phyloP scores from a whole-genome alignment of 1,139 yeast species.

The Suhomyces choctaworum region DNA sequence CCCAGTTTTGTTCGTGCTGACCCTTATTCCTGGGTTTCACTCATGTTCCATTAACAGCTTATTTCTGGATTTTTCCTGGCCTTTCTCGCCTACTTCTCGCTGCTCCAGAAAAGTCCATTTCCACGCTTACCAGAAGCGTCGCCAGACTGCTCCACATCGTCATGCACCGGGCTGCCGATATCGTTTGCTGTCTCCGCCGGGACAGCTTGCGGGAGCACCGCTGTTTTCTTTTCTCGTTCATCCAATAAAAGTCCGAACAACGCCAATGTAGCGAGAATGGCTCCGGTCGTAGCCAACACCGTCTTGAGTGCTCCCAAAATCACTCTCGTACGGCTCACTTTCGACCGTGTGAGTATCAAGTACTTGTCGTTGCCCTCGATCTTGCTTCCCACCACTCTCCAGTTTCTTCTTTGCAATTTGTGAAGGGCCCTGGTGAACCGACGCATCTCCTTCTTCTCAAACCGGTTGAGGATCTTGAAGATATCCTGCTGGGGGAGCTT shows the following conservation, averaged over 20 bases:
- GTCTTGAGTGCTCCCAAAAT: constrained; percentile 25
- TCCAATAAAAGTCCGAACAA: constrained; percentile 28
- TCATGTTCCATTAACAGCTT: too few relatives aligned
- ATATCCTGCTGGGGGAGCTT: constrained; percentile 43
- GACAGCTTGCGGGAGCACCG: too few relatives aligned
- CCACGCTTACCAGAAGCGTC: too few relatives aligned
- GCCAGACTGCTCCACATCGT: too few relatives aligned
- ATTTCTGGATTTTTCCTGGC: too few relatives aligned
- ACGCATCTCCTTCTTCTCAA: constrained; percentile 33
- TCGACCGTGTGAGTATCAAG: constrained; percentile 34
- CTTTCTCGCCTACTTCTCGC: too few relatives aligned
- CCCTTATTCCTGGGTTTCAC: too few relatives aligned
- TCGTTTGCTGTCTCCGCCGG: too few relatives aligned
- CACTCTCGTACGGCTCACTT: constrained; percentile 8
- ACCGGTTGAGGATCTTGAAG: constrained; percentile 43
- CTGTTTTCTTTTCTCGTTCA: constrained; percentile 1
- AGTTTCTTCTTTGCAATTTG: constrained; percentile 39
- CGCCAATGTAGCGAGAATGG: constrained; percentile 30
- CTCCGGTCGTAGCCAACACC: constrained; percentile 37
- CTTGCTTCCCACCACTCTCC: constrained; percentile 48
- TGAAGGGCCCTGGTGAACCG: constrained; percentile 30
- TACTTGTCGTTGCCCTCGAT: constrained; percentile 28
- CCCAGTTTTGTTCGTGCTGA: too few relatives aligned
- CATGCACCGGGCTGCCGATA: too few relatives aligned
- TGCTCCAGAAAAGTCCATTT: constrained; percentile 7